Base-by-base conservation (phyloP, 352 stramenopile genomes). In the Pythium aquatile region DNA sequence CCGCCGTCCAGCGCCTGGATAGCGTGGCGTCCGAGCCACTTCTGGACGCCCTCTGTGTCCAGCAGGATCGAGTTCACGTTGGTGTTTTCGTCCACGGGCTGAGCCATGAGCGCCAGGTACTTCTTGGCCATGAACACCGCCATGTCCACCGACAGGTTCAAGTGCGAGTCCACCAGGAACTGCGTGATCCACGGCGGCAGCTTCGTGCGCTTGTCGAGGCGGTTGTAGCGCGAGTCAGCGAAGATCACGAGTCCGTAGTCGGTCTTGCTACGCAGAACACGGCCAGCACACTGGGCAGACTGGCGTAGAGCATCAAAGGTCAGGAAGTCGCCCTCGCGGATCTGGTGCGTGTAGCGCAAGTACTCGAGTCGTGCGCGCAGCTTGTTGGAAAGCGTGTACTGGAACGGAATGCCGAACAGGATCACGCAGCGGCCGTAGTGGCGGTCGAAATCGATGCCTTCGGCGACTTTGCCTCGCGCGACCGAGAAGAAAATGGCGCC, bases 381-480 rank as follows among this genome's bases (percentile, higher is more conserved):
- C 44, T 85, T 92, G 68, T 96, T 86, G 16, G 88, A 98, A 28
- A 98, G 77, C 53, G 96, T 99, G 76, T 99, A 99, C 84, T 99
- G 97, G 83, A 99, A 99, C 30, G 98, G 98, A 33, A 99, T 98
- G 14, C 98, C 98, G 75, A 99, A 99, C 63, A 99, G 89, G 37
- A 99, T 90, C 52, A 99, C 97, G 40, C 88, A 95, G 53, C 98
- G 87, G 40, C 98, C 98, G 67, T 99, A 99, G 62, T 99, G 98
- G 20, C 97, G 86, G 74, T 99, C 97, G 73, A 99, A 99, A 88
- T 99, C 98, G 74, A 99, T 99, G 17, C 98, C 98, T 77, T 99
- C 98, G 2, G 98, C 98, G 32, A 99, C 97, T 83, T 99, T 99
- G 46, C 98, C 98, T 56, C 98, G 84, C 28, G 97, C 97, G 51